Evolutionary conservation across 352 stramenopile genomes (phyloP), one percentile per base, ranked within the genome.

Genomic region (Phytophthora vignae): DNA sequence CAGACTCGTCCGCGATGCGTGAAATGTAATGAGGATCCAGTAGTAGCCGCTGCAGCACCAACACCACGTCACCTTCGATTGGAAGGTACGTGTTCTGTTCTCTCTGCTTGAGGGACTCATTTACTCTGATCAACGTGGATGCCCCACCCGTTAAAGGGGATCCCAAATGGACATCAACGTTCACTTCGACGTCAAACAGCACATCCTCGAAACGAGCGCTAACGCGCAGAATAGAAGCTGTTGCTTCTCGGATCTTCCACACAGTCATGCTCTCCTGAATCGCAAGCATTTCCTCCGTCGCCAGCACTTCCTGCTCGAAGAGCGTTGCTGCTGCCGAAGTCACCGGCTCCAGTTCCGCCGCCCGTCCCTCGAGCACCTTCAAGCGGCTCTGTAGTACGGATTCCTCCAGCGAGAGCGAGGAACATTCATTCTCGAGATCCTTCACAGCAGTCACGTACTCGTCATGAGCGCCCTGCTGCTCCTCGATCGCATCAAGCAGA

Each of bases 401-500:
- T 4, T 85, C 87, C 61, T 95, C 79, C 9, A 95, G 72, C 15
- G 82, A 82, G 3, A 95, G 68, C 11, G 80, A 82, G 12, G 86
- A 83, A 46, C 85, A 92, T 38, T 90, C 60, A 11, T 70, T 85
- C 42, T 93, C 85, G 17, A 95, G 66, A 48, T 69, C 50, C 42
- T 89, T 74, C 9, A 95, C 87, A 0, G 82, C 78, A 46, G 73
- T 69, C 8, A 77, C 76, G 48, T 90, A 94, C 33, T 95, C 88
- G 8, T 87, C 79, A 6, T 87, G 82, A 6, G 83, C 84, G 6
- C 55, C 68, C 58, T 92, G 86, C 66, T 95, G 88, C 58, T 95
- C 88, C 57, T 95, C 88, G 54, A 93, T 92, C 10, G 82, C 88
- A 68, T 95, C 88, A 50, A 95, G 44, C 12, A 94, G 73, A 52